These are phyloP conservation scores for Diaporthe velutina DNA, from an alignment of 2,329 filamentous ascomycete species.

Conservation along the genomic window DNA sequence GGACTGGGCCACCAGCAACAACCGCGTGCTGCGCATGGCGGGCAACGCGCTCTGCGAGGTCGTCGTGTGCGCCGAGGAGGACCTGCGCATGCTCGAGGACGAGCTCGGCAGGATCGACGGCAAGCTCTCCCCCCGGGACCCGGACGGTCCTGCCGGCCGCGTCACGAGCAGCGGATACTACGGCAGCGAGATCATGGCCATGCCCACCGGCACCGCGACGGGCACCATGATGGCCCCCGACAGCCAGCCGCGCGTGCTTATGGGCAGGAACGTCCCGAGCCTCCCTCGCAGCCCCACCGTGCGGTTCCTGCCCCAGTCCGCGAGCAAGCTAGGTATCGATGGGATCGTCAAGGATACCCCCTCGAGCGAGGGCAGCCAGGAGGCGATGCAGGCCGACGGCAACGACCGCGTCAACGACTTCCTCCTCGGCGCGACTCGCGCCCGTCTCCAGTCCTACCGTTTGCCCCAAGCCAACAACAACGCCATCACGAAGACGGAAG, in stretches of 20 bases:
- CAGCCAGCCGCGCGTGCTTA: neutral
- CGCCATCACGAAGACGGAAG: neutral
- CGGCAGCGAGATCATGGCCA: constrained; percentile 32
- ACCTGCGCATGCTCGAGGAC: constrained; percentile 37
- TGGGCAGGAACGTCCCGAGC: neutral
- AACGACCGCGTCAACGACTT: constrained; percentile 26
- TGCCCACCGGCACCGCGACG: neutral
- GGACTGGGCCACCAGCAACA: constrained; percentile 36
- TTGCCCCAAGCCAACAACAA: neutral
- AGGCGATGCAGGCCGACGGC: neutral
- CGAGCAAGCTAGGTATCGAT: constrained; percentile 30
- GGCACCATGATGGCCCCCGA: neutral
- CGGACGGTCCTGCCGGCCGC: constrained; percentile 22
- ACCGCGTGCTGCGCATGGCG: constrained; percentile 35
- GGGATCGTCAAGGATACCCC: neutral
- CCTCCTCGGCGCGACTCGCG: neutral
- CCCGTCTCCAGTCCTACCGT: too few relatives aligned
- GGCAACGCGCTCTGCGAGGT: constrained; percentile 37
- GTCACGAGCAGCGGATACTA: constrained; percentile 26
- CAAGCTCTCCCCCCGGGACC: constrained; percentile 29
- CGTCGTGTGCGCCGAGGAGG: constrained; percentile 31
- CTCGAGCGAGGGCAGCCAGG: constrained; percentile 22
- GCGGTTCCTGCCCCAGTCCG: constrained; percentile 6
- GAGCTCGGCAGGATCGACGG: constrained; percentile 36
- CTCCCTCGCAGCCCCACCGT: constrained; percentile 31